These are phyloP conservation scores for Cladosporium cucumerinum DNA, from an alignment of 2,329 filamentous ascomycete genomes.

Conservation along the genomic window DNA sequence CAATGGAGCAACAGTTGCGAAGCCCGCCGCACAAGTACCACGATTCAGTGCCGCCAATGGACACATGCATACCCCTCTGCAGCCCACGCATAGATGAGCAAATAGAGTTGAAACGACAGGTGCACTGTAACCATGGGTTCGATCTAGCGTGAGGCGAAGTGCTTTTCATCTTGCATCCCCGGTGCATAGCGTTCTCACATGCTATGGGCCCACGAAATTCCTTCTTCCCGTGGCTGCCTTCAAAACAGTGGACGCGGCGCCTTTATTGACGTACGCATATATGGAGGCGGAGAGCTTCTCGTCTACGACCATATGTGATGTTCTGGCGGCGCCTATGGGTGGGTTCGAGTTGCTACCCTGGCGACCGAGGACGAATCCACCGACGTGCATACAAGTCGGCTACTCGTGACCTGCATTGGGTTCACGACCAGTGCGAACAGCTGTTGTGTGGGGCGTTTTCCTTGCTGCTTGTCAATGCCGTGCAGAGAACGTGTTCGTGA, in stretches of 20 bases:
- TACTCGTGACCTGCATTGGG: conserved; percentile 4
- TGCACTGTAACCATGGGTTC: neutral
- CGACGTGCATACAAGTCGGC: conserved; percentile 4
- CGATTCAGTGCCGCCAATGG: conserved; percentile 3
- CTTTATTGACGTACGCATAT: conserved; percentile 4
- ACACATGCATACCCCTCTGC: neutral
- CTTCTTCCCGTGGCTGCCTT: neutral
- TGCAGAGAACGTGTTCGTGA: neutral
- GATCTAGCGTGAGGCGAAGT: conserved; percentile 11
- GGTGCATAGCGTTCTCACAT: conserved; percentile 12
- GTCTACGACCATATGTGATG: neutral
- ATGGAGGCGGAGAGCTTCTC: conserved; percentile 5
- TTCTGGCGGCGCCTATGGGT: neutral
- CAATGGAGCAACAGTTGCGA: neutral
- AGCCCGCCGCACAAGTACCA: conserved; percentile 3
- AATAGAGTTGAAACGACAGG: conserved; percentile 8
- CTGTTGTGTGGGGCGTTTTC: conserved; percentile 13
- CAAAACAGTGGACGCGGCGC: neutral
- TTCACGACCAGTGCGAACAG: conserved; percentile 13
- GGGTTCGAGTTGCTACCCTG: neutral
- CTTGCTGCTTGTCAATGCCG: conserved; percentile 5
- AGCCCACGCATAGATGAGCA: neutral
- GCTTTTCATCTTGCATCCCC: conserved; percentile 8
- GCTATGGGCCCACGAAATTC: neutral
- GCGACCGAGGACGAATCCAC: conserved; percentile 8